phyloP scores from a whole-genome alignment of 2,329 filamentous ascomycete species.

The Trichoderma breve region DNA sequence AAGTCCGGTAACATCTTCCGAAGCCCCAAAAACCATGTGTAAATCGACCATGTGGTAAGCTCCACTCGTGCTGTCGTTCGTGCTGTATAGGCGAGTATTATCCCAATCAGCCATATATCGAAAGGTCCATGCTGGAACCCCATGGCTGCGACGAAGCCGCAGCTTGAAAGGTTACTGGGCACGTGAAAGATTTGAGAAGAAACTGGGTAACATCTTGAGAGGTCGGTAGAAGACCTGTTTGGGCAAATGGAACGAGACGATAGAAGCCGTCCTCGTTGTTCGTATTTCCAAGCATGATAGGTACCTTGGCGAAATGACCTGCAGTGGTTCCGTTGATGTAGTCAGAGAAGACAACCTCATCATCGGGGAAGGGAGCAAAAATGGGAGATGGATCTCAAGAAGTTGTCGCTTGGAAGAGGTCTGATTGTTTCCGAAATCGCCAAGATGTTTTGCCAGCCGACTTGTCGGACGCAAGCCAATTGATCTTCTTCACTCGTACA shows the following conservation, averaged over 20 bases:
- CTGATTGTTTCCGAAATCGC: background rate
- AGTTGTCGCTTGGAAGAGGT: background rate
- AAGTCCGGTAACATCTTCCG: background rate
- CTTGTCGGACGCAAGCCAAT: background rate
- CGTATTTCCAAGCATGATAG: background rate
- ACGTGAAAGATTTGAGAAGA: background rate
- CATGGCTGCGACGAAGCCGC: background rate
- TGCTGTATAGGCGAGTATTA: background rate
- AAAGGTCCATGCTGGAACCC: background rate
- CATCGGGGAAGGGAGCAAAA: background rate
- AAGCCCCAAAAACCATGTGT: background rate
- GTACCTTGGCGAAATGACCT: background rate
- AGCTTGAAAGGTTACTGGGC: background rate
- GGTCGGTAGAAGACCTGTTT: background rate
- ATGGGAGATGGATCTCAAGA: background rate
- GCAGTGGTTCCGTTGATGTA: background rate
- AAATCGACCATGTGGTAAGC: background rate
- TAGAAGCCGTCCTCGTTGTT: conserved; percentile 3
- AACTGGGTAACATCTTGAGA: background rate
- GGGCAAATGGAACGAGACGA: background rate
- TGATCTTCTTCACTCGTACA: background rate
- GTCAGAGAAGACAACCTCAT: background rate
- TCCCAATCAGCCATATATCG: background rate
- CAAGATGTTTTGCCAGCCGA: background rate
- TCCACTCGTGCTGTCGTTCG: background rate